Evolutionary conservation across 2,329 filamentous ascomycete genomes (phyloP).

Genomic region (Sporothrix dimorphospora): DNA sequence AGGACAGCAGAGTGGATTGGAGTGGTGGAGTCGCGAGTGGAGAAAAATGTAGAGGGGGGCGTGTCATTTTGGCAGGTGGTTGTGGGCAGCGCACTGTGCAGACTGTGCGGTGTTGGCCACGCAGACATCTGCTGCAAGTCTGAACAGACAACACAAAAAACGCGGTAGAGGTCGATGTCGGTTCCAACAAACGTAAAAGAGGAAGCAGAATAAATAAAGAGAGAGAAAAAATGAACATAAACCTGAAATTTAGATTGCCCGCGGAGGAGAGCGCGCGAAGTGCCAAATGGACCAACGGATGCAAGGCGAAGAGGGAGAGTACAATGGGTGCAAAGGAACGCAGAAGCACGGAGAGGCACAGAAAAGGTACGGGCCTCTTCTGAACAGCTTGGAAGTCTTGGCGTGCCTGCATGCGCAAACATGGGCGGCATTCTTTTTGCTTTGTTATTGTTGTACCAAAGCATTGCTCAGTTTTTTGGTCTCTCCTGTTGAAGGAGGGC

Average conservation of each 20-base stretch:
- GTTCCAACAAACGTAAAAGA: neutral
- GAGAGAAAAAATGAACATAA: neutral
- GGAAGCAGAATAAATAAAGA: constrained; percentile 40
- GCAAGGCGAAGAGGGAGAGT: constrained; percentile 29
- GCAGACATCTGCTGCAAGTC: neutral
- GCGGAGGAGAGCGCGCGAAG: constrained; percentile 35
- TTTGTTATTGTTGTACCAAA: constrained; percentile 14
- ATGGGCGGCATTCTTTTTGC: neutral
- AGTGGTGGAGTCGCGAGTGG: constrained; percentile 13
- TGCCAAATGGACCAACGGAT: constrained; percentile 49
- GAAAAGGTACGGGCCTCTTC: constrained; percentile 8
- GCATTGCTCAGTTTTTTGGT: neutral
- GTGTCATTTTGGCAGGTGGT: neutral
- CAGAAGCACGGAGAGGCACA: constrained; percentile 5
- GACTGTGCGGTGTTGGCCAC: constrained; percentile 13
- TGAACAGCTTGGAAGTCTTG: neutral
- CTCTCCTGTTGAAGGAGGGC: neutral
- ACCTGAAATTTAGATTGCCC: neutral
- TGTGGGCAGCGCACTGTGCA: constrained; percentile 24
- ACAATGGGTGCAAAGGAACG: neutral
- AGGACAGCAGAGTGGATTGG: neutral
- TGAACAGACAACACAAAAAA: neutral
- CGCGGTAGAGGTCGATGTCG: neutral
- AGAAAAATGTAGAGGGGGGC: neutral
- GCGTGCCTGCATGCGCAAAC: neutral